Evolutionary conservation across 2,329 filamentous ascomycete species (phyloP).

Genomic region (Xylariaceae sp.): DNA sequence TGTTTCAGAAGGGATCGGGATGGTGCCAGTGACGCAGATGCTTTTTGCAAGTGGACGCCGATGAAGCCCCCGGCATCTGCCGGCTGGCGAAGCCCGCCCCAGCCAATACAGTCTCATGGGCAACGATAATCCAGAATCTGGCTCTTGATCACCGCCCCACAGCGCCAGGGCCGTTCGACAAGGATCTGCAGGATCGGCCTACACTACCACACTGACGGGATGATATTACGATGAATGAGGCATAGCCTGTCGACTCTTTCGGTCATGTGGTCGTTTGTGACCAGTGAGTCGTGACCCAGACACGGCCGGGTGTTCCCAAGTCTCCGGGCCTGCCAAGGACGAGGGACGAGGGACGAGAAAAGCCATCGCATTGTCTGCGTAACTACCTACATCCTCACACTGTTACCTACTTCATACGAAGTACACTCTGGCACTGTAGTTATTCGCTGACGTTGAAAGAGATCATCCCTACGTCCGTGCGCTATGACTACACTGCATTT

Average conservation of each 20-base stretch:
- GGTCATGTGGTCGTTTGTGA: conserved; percentile 19
- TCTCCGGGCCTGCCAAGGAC: conserved; percentile 15
- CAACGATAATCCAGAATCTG: conserved; percentile 18
- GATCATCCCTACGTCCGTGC: too few species aligned
- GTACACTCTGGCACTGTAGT: too few species aligned
- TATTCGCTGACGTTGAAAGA: too few species aligned
- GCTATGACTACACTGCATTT: too few species aligned
- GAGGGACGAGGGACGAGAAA: conserved; percentile 2
- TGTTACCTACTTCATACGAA: too few species aligned
- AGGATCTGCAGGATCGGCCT: conserved; percentile 27
- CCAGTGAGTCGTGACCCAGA: too few species aligned
- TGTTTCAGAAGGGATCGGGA: conserved; percentile 7
- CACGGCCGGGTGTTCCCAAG: conserved; percentile 12
- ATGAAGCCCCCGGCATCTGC: background rate
- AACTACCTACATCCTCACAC: too few species aligned
- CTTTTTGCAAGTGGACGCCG: background rate
- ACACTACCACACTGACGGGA: conserved; percentile 29
- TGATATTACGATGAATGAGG: conserved; percentile 22
- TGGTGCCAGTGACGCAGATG: background rate
- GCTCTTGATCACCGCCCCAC: conserved; percentile 14
- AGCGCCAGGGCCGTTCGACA: conserved; percentile 14
- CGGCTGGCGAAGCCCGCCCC: too few species aligned
- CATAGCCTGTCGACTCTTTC: conserved; percentile 15
- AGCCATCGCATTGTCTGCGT: background rate
- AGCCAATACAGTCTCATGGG: background rate